These are phyloP conservation scores for Fusarium metavorans DNA, from an alignment of 2,329 filamentous ascomycete species.

Conservation along the genomic window DNA sequence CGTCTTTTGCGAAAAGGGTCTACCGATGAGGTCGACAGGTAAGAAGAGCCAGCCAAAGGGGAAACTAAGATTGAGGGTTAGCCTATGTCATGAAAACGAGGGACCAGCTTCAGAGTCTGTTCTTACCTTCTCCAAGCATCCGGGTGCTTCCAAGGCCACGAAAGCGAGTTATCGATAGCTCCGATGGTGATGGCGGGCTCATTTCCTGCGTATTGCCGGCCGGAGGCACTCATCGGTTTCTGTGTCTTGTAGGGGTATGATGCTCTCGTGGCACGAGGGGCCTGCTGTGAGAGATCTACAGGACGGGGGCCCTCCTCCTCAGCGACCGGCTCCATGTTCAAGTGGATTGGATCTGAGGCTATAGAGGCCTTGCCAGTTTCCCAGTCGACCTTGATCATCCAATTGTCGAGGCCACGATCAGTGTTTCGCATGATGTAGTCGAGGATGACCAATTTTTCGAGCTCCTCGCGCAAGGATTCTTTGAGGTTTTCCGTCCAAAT, in stretches of 20 bases:
- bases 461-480: constrained; percentile 91
- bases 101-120: constrained; percentile 6
- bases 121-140: constrained; percentile 79
- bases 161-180: constrained; percentile 97
- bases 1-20: constrained; percentile 94
- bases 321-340: constrained; percentile 69
- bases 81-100: background rate
- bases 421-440: constrained; percentile 99
- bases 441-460: constrained; percentile 96
- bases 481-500: constrained; percentile 91
- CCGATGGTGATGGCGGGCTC: constrained; percentile 80
- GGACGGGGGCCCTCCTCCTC: constrained; percentile 68
- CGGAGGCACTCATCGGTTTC: constrained; percentile 85
- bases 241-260: constrained; percentile 80
- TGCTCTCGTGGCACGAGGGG: constrained; percentile 55
- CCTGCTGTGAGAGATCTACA: constrained; percentile 63
- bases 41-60: constrained; percentile 99
- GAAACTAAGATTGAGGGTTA: constrained; percentile 70
- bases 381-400: constrained; percentile 99
- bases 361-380: constrained; percentile 86
- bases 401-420: constrained; percentile 95
- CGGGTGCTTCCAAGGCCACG: constrained; percentile 99
- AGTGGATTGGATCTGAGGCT: constrained; percentile 79
- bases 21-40: constrained; percentile 93
- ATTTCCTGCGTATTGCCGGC: constrained; percentile 57